Percentiles rank a stretch among this genome's conserved stretches.
Conservation (phyloP, 805 yeast genomes). For the Lachancea nothofagi region DNA sequence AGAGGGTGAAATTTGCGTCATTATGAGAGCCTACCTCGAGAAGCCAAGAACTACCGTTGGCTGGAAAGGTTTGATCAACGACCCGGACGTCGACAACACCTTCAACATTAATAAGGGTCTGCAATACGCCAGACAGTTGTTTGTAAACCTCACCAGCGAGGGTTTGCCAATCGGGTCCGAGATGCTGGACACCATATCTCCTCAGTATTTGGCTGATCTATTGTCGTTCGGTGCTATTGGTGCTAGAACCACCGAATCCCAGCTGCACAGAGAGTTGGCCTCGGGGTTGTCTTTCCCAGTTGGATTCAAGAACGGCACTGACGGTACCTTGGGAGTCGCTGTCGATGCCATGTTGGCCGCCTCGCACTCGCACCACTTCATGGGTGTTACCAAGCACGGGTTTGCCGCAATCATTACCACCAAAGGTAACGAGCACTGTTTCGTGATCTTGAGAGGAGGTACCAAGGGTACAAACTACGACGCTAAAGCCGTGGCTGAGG, state of each 20-base stretch:
- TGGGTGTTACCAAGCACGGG: conserved; percentile 97
- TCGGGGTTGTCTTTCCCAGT: conserved; percentile 98
- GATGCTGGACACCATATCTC: conserved; percentile 97
- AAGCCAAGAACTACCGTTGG: conserved; percentile 99
- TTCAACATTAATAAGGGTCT: conserved; percentile 95
- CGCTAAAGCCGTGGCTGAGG: conserved; percentile 65
- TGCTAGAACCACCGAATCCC: conserved; percentile 98
- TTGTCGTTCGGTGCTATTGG: conserved; percentile 96
- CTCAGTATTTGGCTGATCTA: conserved; percentile 88
- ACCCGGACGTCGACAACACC: conserved; percentile 88
- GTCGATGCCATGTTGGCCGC: conserved; percentile 93
- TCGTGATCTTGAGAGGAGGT: conserved; percentile 94
- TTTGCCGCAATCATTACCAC: conserved; percentile 95
- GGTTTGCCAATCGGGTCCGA: conserved; percentile 94
- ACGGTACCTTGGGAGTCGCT: conserved; percentile 89
- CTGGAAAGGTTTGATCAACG: conserved; percentile 97
- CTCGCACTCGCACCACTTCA: conserved; percentile 84
- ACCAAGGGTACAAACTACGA: conserved; percentile 91
- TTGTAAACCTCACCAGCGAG: conserved; percentile 67
- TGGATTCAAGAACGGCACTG: conserved; percentile 98
- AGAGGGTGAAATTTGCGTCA: conserved; percentile 67
- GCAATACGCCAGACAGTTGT: conserved; percentile 78
- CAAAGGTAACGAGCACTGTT: conserved; percentile 90
- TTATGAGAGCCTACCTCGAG: conserved; percentile 97
- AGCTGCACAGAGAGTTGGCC: conserved; percentile 93